Evolutionary conservation across 2,329 filamentous ascomycete species (phyloP).

Genomic region (Aureobasidium pullulans): DNA sequence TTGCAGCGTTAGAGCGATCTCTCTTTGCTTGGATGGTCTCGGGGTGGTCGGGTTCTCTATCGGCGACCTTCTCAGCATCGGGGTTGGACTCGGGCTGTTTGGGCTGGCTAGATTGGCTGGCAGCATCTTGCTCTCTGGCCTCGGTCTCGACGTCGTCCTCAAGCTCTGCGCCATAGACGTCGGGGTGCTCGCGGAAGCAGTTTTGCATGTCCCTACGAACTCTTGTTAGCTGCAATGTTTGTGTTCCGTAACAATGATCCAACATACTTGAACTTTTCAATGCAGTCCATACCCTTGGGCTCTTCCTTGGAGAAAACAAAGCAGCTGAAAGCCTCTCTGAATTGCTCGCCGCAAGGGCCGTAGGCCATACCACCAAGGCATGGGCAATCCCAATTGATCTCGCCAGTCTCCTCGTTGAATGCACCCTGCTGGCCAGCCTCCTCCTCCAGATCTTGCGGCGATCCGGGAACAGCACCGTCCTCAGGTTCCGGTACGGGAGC

Average conservation of each 20-base stretch:
- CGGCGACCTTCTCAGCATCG: slow-evolving; percentile 19
- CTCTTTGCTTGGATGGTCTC: slow-evolving; percentile 19
- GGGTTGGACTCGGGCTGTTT: slow-evolving; percentile 9
- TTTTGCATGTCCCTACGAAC: slow-evolving; percentile 79
- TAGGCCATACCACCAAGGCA: slow-evolving; percentile 96
- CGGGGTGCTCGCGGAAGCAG: slow-evolving; percentile 88
- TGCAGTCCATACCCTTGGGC: slow-evolving; percentile 95
- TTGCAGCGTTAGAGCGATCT: slow-evolving; percentile 24
- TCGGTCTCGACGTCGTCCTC: slow-evolving; percentile 51
- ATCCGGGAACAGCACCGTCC: slow-evolving; percentile 27
- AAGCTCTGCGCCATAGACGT: slow-evolving; percentile 84
- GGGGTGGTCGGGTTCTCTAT: slow-evolving; percentile 16
- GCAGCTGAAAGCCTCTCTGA: slow-evolving; percentile 93
- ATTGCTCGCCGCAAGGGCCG: slow-evolving; percentile 91
- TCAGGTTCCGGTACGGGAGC: slow-evolving; percentile 15
- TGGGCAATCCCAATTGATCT: slow-evolving; percentile 99
- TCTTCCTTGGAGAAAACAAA: slow-evolving; percentile 95
- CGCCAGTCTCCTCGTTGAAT: slow-evolving; percentile 96
- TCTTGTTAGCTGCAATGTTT: slow-evolving; percentile 15
- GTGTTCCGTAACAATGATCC: slow-evolving; percentile 26
- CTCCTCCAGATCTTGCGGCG: slow-evolving; percentile 58
- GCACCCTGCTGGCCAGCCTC: slow-evolving; percentile 83
- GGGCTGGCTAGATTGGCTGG: slow-evolving; percentile 7
- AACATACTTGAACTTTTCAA: slow-evolving; percentile 91
- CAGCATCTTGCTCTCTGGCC: slow-evolving; percentile 11